phyloP scores from a whole-genome alignment of 257 asterid species.

The Rauvolfia tetraphylla region DNA sequence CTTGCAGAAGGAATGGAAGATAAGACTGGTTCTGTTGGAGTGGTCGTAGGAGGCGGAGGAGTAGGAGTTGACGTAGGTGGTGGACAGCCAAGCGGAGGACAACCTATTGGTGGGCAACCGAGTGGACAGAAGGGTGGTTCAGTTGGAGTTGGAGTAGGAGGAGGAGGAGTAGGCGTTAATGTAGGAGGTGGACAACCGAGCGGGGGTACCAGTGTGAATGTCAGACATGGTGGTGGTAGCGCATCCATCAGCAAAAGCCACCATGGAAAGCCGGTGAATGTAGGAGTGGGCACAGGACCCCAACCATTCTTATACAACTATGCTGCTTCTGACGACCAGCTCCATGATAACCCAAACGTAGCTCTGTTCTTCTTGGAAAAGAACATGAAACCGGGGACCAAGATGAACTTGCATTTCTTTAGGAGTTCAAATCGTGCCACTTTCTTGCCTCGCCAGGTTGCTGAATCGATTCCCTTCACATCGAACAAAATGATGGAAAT shows the following conservation, averaged over 20 bases:
- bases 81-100: neutral
- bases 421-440: conserved; percentile 26
- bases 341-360: conserved; percentile 46
- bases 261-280: neutral
- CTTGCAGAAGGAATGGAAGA: conserved; percentile 15
- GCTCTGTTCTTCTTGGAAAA: conserved; percentile 62
- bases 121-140: conserved; percentile 1
- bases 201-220: neutral
- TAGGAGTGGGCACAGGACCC: neutral
- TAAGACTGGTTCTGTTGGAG: conserved; percentile 1
- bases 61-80: conserved; percentile 1
- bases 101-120: neutral
- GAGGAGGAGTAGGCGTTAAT: conserved; percentile 6
- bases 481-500: conserved; percentile 48
- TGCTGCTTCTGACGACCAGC: conserved; percentile 34
- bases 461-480: conserved; percentile 64
- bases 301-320: neutral
- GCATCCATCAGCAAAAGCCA: neutral
- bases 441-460: conserved; percentile 54
- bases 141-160: neutral
- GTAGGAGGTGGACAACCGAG: neutral
- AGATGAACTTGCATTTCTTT: conserved; percentile 47
- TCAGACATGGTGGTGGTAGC: conserved; percentile 13
- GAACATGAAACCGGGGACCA: conserved; percentile 48
- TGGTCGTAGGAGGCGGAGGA: neutral